phyloP scores from a whole-genome alignment of 1,139 yeast species.

The Geotrichum histeridarum region DNA sequence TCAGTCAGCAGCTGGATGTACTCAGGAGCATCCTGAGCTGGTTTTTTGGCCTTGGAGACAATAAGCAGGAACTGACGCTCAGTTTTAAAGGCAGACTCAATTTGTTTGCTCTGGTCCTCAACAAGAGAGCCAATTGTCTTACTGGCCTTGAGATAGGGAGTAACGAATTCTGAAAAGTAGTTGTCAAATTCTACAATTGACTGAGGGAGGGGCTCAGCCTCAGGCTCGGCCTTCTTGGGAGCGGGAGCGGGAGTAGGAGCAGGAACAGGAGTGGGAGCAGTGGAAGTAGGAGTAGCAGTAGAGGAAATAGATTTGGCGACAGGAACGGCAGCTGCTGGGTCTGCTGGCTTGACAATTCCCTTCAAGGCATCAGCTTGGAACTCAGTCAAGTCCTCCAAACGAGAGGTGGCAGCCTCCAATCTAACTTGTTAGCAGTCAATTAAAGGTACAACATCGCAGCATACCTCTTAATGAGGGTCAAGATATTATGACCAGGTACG shows the following conservation, averaged over 20 bases:
- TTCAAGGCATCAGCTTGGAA: conserved; percentile 55
- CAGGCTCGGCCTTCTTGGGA: conserved; percentile 22
- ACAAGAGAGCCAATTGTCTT: conserved; percentile 18
- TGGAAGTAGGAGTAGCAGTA: conserved; percentile 20
- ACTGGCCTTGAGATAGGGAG: conserved; percentile 44
- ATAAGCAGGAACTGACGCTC: conserved; percentile 56
- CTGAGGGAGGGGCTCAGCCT: conserved; percentile 23
- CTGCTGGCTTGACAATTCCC: conserved; percentile 14
- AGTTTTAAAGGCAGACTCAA: conserved; percentile 55
- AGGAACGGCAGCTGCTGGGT: conserved; percentile 26
- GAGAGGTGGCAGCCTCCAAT: conserved; percentile 87
- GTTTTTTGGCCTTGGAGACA: conserved; percentile 59
- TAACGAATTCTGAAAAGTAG: conserved; percentile 50
- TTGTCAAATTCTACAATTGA: conserved; percentile 47
- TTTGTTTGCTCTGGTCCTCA: conserved; percentile 19
- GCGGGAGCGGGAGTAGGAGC: conserved; percentile 24
- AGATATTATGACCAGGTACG: conserved; percentile 75
- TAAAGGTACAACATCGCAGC: conserved; percentile 22
- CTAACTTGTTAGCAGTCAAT: conserved; percentile 32
- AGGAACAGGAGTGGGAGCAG: conserved; percentile 21
- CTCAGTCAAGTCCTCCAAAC: conserved; percentile 82
- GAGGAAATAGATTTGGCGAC: conserved; percentile 19
- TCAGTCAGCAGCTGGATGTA: conserved; percentile 62
- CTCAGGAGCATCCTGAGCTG: conserved; percentile 47
- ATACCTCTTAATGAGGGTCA: conserved; percentile 65